Evolutionary conservation across 129 eudicot species (phyloP).

Genomic region (sunflower (Helianthus annuus)): DNA sequence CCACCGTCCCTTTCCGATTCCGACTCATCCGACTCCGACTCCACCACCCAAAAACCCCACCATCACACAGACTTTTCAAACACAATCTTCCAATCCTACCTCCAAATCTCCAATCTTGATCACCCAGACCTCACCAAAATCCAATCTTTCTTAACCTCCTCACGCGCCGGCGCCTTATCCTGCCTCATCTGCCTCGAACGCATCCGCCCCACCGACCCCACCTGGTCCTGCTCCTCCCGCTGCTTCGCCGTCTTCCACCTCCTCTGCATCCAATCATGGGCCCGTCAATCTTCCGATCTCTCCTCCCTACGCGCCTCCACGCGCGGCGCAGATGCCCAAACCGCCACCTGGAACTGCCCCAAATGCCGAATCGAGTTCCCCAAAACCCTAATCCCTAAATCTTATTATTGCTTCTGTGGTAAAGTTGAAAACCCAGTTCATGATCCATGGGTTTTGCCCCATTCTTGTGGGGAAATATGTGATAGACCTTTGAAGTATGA

Average conservation of each 20-base stretch:
- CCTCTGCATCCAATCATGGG: slow-evolving; percentile 90
- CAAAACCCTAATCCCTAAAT: slow-evolving; percentile 65
- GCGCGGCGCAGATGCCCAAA: slow-evolving; percentile 59
- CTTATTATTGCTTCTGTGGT: slow-evolving; percentile 74
- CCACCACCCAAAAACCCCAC: slow-evolving; percentile 36
- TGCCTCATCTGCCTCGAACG: slow-evolving; percentile 98
- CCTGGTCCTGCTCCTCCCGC: slow-evolving; percentile 86
- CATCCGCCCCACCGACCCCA: slow-evolving; percentile 74
- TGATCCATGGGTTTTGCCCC: slow-evolving; percentile 97
- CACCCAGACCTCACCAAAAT: slow-evolving; percentile 69
- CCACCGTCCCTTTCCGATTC: slow-evolving; percentile 54
- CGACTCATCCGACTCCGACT: slow-evolving; percentile 64
- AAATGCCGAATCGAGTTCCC: slow-evolving; percentile 85
- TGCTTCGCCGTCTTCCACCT: slow-evolving; percentile 92
- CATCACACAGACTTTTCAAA: slow-evolving; percentile 68
- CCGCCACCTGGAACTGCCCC: slow-evolving; percentile 85
- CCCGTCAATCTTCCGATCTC: slow-evolving; percentile 74
- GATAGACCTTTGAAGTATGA: slow-evolving; percentile 52
- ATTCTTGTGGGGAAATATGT: slow-evolving; percentile 93
- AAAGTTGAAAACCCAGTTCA: slow-evolving; percentile 73
- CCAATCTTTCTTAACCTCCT: slow-evolving; percentile 85
- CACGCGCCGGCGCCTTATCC: slow-evolving; percentile 92
- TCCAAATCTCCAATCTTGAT: slow-evolving; percentile 46
- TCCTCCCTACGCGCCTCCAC: slow-evolving; percentile 74
- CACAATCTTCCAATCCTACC: slow-evolving; percentile 81